These are phyloP conservation scores for Trichophyton schoenleinii DNA, from an alignment of 2,329 filamentous ascomycete species.

Conservation along the genomic window DNA sequence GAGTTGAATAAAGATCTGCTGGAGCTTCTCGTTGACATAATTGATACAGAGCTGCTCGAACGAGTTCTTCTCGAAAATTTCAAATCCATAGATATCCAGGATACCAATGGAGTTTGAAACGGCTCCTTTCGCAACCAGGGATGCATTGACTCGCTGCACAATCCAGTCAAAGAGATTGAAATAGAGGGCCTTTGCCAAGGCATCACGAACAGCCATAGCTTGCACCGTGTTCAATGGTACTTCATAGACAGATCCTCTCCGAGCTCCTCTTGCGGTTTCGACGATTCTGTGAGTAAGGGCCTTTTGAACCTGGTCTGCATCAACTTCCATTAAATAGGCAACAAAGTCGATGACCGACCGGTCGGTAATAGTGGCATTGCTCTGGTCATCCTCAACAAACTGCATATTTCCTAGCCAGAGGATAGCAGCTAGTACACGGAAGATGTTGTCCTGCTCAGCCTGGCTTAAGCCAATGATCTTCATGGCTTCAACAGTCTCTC, in stretches of 20 bases:
- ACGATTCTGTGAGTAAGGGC: slow-evolving; percentile 83
- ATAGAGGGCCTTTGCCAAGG: slow-evolving; percentile 89
- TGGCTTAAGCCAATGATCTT: slow-evolving; percentile 80
- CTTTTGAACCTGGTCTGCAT: slow-evolving; percentile 65
- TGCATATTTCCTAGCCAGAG: slow-evolving; percentile 92
- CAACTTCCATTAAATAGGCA: slow-evolving; percentile 83
- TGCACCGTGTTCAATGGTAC: slow-evolving; percentile 78
- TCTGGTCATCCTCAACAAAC: slow-evolving; percentile 77
- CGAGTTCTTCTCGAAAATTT: slow-evolving; percentile 98
- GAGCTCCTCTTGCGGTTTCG: slow-evolving; percentile 53
- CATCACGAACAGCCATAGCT: slow-evolving; percentile 76
- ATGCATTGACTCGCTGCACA: slow-evolving; percentile 79
- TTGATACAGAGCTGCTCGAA: slow-evolving; percentile 99
- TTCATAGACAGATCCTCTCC: slow-evolving; percentile 55
- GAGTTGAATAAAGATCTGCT: slow-evolving; percentile 97
- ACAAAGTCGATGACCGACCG: slow-evolving; percentile 89
- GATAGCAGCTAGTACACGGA: slow-evolving; percentile 83
- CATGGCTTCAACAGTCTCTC: slow-evolving; percentile 90
- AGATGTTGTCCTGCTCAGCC: slow-evolving; percentile 86
- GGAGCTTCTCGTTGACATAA: slow-evolving; percentile 97
- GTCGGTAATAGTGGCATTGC: slow-evolving; percentile 76
- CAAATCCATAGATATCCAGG: slow-evolving; percentile 96
- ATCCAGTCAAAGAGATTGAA: slow-evolving; percentile 99
- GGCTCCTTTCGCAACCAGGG: slow-evolving; percentile 62
- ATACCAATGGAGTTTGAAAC: slow-evolving; percentile 85